A percentile compares a stretch with the other conserved stretches of the same genome.
These are phyloP conservation scores for Phytophthora constricta DNA, from an alignment of 352 stramenopile species.

Conservation along the genomic window DNA sequence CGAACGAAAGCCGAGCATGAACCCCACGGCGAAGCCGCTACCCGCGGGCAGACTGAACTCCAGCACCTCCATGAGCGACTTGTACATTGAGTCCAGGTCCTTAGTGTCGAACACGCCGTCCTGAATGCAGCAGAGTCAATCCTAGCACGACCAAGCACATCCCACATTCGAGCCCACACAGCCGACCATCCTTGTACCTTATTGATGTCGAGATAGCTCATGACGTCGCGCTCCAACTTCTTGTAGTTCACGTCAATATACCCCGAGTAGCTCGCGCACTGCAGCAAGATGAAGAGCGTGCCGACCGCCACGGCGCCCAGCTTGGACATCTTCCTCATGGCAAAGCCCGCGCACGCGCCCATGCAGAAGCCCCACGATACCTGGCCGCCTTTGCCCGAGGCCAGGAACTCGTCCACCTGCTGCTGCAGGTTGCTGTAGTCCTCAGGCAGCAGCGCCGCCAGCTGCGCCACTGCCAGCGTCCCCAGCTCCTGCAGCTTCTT, in stretches of 20 bases:
- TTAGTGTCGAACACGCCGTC: conserved; percentile 78
- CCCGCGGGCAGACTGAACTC: conserved; percentile 81
- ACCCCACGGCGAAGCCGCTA: conserved; percentile 77
- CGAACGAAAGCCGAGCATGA: conserved; percentile 78
- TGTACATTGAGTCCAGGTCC: conserved; percentile 80
- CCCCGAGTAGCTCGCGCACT: conserved; percentile 88
- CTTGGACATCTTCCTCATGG: conserved; percentile 93
- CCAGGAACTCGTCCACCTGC: conserved; percentile 66
- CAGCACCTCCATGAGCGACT: conserved; percentile 78
- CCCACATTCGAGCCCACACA: neutral
- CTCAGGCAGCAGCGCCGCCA: conserved; percentile 51
- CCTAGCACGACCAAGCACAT: neutral
- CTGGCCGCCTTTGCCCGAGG: conserved; percentile 73
- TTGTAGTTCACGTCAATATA: conserved; percentile 94
- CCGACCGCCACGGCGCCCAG: conserved; percentile 86
- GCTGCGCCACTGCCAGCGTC: conserved; percentile 39
- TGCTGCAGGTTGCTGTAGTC: conserved; percentile 54
- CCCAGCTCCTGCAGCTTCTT: conserved; percentile 61
- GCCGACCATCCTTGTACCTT: conserved; percentile 62
- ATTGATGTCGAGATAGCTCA: conserved; percentile 78
- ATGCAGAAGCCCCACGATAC: conserved; percentile 92
- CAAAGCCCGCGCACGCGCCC: conserved; percentile 90
- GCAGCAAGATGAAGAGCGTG: conserved; percentile 86
- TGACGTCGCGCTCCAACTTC: conserved; percentile 86
- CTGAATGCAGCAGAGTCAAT: conserved; percentile 35